These are phyloP conservation scores for Volutella citrinella DNA, from an alignment of 2,329 filamentous ascomycete genomes.

Conservation along the genomic window DNA sequence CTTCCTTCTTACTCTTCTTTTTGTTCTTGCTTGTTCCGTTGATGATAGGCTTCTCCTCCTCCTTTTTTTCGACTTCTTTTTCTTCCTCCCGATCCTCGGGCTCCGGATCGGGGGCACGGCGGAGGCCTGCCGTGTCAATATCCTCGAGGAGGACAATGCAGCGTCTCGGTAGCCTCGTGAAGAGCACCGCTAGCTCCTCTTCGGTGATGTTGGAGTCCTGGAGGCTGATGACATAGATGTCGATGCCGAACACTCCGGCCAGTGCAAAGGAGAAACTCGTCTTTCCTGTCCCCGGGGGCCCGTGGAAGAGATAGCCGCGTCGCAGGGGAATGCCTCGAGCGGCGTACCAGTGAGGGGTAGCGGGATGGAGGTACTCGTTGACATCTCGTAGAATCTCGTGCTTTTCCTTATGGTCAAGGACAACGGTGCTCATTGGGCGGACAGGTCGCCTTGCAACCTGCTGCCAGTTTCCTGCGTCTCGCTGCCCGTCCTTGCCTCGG, in stretches of 20 bases:
- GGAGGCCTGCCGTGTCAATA: constrained; percentile 63
- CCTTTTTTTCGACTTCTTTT: constrained; percentile 1
- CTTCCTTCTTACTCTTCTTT: constrained; percentile 15
- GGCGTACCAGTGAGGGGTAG: constrained; percentile 70
- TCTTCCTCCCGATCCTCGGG: constrained; percentile 12
- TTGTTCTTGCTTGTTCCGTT: constrained; percentile 28
- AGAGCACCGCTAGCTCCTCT: constrained; percentile 56
- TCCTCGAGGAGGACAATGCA: constrained; percentile 69
- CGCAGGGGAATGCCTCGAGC: constrained; percentile 73
- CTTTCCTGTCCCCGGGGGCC: constrained; percentile 73
- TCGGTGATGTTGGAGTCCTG: constrained; percentile 60
- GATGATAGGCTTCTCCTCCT: constrained; percentile 13
- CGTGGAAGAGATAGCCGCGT: constrained; percentile 74
- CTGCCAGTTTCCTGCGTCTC: constrained; percentile 49
- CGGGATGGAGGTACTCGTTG: constrained; percentile 73
- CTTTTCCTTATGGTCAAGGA: constrained; percentile 68
- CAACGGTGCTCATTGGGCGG: constrained; percentile 71
- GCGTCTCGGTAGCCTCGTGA: constrained; percentile 57
- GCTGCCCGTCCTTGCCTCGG: constrained; percentile 42
- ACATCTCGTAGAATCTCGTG: constrained; percentile 65
- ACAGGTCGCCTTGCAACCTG: constrained; percentile 62
- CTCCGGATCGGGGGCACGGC: constrained; percentile 34
- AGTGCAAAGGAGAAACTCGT: constrained; percentile 65
- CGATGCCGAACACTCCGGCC: constrained; percentile 62
- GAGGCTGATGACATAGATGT: constrained; percentile 60